Evolutionary conservation across 2,329 filamentous ascomycete genomes (phyloP).

Genomic region (Penicillium sclerotigenum): DNA sequence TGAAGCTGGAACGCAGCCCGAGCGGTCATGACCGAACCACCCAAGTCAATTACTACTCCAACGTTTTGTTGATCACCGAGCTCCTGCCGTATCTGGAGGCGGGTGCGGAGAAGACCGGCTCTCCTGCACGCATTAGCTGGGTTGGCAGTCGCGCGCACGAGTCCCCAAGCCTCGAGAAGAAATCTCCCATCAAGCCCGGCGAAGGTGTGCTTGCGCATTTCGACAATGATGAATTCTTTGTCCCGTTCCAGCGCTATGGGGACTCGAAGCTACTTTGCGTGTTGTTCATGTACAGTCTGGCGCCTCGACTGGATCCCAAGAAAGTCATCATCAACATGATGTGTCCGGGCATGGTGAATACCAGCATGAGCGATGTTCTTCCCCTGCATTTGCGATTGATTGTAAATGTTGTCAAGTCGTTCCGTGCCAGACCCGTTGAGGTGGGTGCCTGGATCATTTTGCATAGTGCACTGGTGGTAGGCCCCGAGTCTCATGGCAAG

Average conservation of each 20-base stretch:
- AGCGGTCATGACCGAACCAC: slow-evolving; percentile 38
- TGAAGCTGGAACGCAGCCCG: slow-evolving; percentile 17
- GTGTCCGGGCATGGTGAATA: slow-evolving; percentile 27
- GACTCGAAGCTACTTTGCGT: slow-evolving; percentile 24
- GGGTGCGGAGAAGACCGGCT: neutral
- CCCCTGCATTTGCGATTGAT: neutral
- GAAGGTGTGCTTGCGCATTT: neutral
- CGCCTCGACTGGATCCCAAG: slow-evolving; percentile 14
- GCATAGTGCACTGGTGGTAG: neutral
- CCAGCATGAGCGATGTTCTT: slow-evolving; percentile 13
- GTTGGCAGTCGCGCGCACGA: neutral
- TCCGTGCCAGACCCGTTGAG: neutral
- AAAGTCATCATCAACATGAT: slow-evolving; percentile 28
- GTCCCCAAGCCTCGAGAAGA: neutral
- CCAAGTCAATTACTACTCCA: slow-evolving; percentile 34
- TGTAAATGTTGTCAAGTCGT: neutral
- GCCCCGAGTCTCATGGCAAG: neutral
- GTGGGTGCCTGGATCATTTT: neutral
- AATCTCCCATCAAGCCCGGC: neutral
- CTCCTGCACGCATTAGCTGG: neutral
- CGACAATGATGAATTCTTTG: neutral
- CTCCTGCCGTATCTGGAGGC: neutral
- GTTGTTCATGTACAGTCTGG: slow-evolving; percentile 25
- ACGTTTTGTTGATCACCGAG: neutral
- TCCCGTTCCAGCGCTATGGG: slow-evolving; percentile 9